These are phyloP conservation scores for Phytophthora cryptogea DNA, from an alignment of 352 stramenopile species.

Conservation along the genomic window DNA sequence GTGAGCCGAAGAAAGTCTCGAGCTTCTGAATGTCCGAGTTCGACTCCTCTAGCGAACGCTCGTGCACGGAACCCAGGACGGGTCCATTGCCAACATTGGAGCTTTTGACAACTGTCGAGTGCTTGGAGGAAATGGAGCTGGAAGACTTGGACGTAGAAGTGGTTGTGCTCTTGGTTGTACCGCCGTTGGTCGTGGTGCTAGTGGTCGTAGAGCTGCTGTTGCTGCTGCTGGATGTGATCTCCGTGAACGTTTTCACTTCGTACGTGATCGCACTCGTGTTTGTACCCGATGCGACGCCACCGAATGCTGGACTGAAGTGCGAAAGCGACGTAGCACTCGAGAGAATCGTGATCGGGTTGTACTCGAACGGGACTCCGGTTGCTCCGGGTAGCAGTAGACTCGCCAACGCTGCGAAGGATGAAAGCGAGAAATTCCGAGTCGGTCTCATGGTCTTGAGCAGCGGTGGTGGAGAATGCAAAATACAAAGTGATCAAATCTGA, in stretches of 20 bases:
- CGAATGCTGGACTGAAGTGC: conserved; percentile 33
- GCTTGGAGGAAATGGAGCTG: conserved; percentile 21
- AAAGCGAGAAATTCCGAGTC: conserved; percentile 16
- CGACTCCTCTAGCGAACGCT: conserved; percentile 27
- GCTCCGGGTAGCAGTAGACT: conserved; percentile 15
- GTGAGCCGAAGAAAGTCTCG: conserved; percentile 34
- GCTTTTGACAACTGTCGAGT: conserved; percentile 25
- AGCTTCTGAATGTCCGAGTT: conserved; percentile 39
- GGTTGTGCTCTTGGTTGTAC: conserved; percentile 11
- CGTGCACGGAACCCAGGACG: background rate
- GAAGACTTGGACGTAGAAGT: conserved; percentile 12
- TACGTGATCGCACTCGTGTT: conserved; percentile 24
- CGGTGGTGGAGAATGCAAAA: conserved; percentile 22
- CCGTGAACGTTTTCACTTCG: conserved; percentile 23
- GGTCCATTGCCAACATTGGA: conserved; percentile 9
- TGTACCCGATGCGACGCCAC: conserved; percentile 18
- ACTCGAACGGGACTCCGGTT: conserved; percentile 31
- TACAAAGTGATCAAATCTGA: conserved; percentile 19
- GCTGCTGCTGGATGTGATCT: conserved; percentile 17
- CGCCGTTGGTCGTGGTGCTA: conserved; percentile 15
- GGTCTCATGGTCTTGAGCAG: conserved; percentile 21
- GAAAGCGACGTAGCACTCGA: conserved; percentile 30
- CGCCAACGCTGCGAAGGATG: conserved; percentile 11
- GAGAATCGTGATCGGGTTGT: conserved; percentile 40
- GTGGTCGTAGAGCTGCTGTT: conserved; percentile 22